Conservation (phyloP, 768 basidiomycete genomes). For the Pleurotus salmoneostramineus region DNA sequence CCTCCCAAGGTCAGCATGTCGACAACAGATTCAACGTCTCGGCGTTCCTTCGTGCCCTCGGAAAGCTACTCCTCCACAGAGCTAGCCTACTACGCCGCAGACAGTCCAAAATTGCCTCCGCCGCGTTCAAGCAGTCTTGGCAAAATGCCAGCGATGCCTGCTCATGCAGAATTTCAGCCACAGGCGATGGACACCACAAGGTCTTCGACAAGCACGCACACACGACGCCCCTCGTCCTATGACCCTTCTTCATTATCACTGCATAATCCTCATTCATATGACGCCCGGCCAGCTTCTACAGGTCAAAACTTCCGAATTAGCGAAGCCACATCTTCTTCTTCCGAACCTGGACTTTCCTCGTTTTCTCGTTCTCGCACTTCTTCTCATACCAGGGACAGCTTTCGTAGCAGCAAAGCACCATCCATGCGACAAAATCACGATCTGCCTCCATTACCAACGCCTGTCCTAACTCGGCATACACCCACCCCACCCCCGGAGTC, state of each 20-base stretch:
- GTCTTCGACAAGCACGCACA: conserved; percentile 13
- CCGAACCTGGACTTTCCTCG: conserved; percentile 17
- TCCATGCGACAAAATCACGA: conserved; percentile 23
- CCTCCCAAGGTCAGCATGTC: not conserved
- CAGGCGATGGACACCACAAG: conserved; percentile 2
- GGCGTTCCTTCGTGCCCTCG: not conserved
- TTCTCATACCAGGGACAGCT: conserved; percentile 21
- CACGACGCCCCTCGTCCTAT: conserved; percentile 8
- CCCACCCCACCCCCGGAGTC: conserved; percentile 21
- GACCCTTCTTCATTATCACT: not conserved
- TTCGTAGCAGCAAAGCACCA: conserved; percentile 18
- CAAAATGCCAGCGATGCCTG: conserved; percentile 7
- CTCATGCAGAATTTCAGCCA: not conserved
- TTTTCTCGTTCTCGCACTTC: conserved; percentile 30
- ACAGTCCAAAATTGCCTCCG: conserved; percentile 15
- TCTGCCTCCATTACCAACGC: conserved; percentile 27
- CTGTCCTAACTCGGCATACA: conserved; percentile 19
- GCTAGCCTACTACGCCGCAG: conserved; percentile 2
- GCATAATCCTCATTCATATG: conserved; percentile 22
- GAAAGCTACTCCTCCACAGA: not conserved
- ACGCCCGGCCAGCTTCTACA: conserved; percentile 24
- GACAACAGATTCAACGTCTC: not conserved
- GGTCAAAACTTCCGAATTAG: conserved; percentile 26
- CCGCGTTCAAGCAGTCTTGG: conserved; percentile 14
- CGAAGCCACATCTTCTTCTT: conserved; percentile 11